Conservation (phyloP, 805 yeast species). For the Saccharomycopsis sp. region DNA sequence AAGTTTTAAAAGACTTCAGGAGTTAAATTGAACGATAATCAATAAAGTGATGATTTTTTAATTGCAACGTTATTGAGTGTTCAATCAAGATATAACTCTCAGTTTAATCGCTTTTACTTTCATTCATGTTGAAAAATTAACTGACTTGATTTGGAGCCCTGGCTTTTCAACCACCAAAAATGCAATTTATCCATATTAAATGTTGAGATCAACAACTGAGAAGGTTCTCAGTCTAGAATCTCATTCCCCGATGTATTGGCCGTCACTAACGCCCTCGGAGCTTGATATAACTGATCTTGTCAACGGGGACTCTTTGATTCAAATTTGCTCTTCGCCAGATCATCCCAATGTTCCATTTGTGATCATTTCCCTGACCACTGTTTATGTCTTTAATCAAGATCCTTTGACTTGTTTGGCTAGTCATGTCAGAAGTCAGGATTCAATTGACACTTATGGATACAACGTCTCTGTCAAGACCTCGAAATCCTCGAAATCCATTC, state of each 20-base stretch:
- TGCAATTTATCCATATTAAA: background rate
- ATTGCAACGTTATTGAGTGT: no score
- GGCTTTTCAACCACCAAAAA: background rate
- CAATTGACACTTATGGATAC: conserved; percentile 29
- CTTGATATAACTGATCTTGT: conserved; percentile 5
- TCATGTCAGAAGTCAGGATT: conserved; percentile 27
- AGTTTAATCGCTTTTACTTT: no score
- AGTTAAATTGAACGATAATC: no score
- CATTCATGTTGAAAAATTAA: no score
- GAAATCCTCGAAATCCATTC: conserved; percentile 19
- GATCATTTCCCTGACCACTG: conserved; percentile 24
- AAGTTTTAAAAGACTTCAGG: no score
- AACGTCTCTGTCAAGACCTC: conserved; percentile 23
- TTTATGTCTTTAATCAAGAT: conserved; percentile 25
- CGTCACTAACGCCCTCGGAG: conserved; percentile 16
- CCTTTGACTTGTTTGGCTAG: conserved; percentile 27
- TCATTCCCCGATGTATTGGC: conserved; percentile 19
- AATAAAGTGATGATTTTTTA: no score
- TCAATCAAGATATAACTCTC: no score
- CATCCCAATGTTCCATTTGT: conserved; percentile 18
- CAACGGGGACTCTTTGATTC: conserved; percentile 6
- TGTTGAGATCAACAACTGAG: background rate
- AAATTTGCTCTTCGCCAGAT: conserved; percentile 2
- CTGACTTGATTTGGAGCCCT: no score
- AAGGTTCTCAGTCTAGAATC: no score